Base-by-base conservation (phyloP, 2,329 filamentous ascomycete genomes). In the Aureobasidium subglaciale region DNA sequence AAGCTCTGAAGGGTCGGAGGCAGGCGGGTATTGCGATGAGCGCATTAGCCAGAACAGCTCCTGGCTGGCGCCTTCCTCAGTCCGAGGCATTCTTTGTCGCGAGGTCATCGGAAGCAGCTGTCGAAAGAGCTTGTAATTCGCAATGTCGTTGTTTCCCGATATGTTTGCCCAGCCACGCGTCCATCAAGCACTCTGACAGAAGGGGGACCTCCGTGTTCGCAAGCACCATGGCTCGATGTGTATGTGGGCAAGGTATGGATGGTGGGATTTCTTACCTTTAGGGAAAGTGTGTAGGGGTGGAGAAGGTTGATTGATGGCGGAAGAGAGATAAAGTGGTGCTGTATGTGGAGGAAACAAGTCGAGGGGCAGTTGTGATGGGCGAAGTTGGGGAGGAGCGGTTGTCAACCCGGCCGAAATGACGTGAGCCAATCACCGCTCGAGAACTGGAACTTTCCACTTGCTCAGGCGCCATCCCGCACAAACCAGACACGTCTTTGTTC, bases 111-210 rank as follows among this genome's bases (percentile, higher is more conserved):
- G 29, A 20, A 8, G 15, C 25, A 48, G 43, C 43, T 48, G 29
- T 13, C 10, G 30, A n/a, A 16, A 25, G 15, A 34, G 43, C 43
- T 48, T 20, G 32, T 25, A 20, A 27, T 32, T 22, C 32, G 46
- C 49, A 13, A 13, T 41, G 16, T 41, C 34, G 24, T 32, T 18
- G 35, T 25, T 30, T 32, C 49, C 13, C 35, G 16, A 25, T 52
- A 25, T 53, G 49, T 53, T 53, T 53, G 49, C 35, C 49, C 49
- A 53, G 49, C 35, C 49, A 41, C 49, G 49, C 49, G 49, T 53
- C 37, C 37, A 34, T 50, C 34, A 29, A 38, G 30, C 46, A 38
- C 46, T 50, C 46, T 48, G 43, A n/a, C 43, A 38, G 32, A 25
- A 50, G 46, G 46, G 40, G 46, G 46, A 34, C 20, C 10, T 50